Evolutionary conservation across 805 yeast genomes (phyloP), one percentile per base, ranked within the genome.

Genomic region (Blastobotrys robertii): DNA sequence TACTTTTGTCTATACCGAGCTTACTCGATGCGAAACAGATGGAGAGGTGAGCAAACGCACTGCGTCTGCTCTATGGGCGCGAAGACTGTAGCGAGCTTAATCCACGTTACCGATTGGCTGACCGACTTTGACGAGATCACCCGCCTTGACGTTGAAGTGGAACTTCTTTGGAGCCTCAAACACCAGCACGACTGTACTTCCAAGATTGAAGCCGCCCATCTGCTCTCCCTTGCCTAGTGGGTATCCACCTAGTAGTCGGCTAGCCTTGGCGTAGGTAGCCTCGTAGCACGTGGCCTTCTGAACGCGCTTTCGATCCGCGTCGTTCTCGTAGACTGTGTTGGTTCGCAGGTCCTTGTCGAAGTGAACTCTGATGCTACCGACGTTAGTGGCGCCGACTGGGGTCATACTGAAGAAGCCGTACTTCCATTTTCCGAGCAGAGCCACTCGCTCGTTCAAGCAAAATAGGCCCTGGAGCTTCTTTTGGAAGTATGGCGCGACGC

Each of bases 301-400:
- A 34, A 74, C 68, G 54, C 67, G 69, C 57, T 70, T 60, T 22
- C 53, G 49, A 10, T 37, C 44, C 3, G 30, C 40, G 46, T 46
- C 39, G 8, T 22, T 58, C 53, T 60, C 58, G 52, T 76, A 78
- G 37, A 73, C 70, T 29, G 77, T 79, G 61, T 92, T 92, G 10
- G 99, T 92, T 32, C 81, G 74, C 56, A 92, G 73, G 56, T 84
- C 88, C 64, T 81, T 81, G 64, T 92, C 99, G 56, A 92, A 92
- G 58, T 88, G 86, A 51, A 92, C 73, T 46, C 82, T 79, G 51
- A 92, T 92, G 55, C 94, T 82, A 4, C 99, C 99, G 28, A 92
- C 99, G 64, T 92, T 92, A 2, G 98, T 92, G 16, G 99, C 99
- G 10, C 99, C 99, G 9, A 92, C 98, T 0, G 99, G 97, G 1